Conservation (phyloP, 306 rosid genomes). For the Begonia masoniana region DNA sequence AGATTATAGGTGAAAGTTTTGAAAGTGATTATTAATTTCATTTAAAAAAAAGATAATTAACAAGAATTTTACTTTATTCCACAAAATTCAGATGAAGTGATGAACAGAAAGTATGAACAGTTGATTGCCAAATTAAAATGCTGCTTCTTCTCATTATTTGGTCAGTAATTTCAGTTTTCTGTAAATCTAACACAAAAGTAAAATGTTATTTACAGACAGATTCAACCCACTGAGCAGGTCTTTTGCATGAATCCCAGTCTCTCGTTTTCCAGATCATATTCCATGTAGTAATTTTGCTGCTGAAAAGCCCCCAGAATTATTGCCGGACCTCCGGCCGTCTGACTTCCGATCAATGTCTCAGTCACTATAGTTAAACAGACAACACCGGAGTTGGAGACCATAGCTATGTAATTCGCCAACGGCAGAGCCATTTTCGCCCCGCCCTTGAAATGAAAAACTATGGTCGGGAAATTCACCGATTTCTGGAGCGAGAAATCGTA, state of each 20-base stretch:
- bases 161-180: too few relatives aligned
- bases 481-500: constrained; percentile 26
- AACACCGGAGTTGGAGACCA: constrained; percentile 19
- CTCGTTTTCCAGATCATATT: constrained; percentile 56
- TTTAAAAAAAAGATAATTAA: too few relatives aligned
- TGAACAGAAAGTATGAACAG: too few relatives aligned
- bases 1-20: too few relatives aligned
- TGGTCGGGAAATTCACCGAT: constrained; percentile 31
- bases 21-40: too few relatives aligned
- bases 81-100: too few relatives aligned
- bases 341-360: constrained; percentile 14
- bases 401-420: constrained; percentile 38
- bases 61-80: too few relatives aligned
- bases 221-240: constrained; percentile 16
- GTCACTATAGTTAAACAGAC: constrained; percentile 54
- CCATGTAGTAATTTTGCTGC: constrained; percentile 67
- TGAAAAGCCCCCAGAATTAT: constrained; percentile 64
- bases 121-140: too few relatives aligned
- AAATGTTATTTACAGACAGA: too few relatives aligned
- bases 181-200: too few relatives aligned
- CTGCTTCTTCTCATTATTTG: too few relatives aligned
- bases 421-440: constrained; percentile 73
- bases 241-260: constrained; percentile 53
- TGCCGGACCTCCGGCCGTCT: constrained; percentile 41
- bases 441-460: constrained; percentile 59